Evolutionary conservation across 108 stramenopile species (phyloP), one percentile per base, ranked within the genome.

Genomic region (Fragilariopsis cylindrus): DNA sequence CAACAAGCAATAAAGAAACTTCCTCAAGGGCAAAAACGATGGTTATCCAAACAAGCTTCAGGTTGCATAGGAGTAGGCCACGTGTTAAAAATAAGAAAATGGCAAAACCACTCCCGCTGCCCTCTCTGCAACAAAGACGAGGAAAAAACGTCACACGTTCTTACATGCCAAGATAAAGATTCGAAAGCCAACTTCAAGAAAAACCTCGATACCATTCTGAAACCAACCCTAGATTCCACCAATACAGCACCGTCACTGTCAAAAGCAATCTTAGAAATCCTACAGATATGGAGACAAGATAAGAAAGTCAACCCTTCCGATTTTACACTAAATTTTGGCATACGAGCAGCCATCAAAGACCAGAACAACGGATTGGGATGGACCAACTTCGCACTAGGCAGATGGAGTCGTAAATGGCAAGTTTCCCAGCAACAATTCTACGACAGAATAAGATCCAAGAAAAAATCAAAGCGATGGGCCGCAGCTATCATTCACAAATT

Each of bases 321-420:
- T 66, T 15, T 15, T 15, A 9, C 11, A 12, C 12, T 13, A 41
- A 15, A 13, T 21, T 19, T 30, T 30, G 30, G 30, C 11, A 60
- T 60, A n/a, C 9, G 19, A 21, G 43, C 19, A 8, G 65, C 65
- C 39, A 7, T 66, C 12, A 9, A 21, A 13, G 40, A 9, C 15
- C 65, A 66, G 43, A 12, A 41, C 15, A 13, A 66, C 16, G 9
- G 30, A 30, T 30, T 66, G 9, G 65, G 65, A 43, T 66, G 65
- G 65, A 44, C 43, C 8, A 45, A 45, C 12, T 66, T 66, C 16
- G 16, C 16, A 9, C n/a, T 66, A 7, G 65, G 65, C 8, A 11
- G 9, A 12, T 66, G 65, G 65, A 41, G 47, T 45, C 15, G 8
- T 46, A 12, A 9, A 12, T 66, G 65, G 65, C 40, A 12, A 9